Base-by-base conservation (phyloP, 192 early-diverging fungal species). In the Funneliformis mosseae region DNA sequence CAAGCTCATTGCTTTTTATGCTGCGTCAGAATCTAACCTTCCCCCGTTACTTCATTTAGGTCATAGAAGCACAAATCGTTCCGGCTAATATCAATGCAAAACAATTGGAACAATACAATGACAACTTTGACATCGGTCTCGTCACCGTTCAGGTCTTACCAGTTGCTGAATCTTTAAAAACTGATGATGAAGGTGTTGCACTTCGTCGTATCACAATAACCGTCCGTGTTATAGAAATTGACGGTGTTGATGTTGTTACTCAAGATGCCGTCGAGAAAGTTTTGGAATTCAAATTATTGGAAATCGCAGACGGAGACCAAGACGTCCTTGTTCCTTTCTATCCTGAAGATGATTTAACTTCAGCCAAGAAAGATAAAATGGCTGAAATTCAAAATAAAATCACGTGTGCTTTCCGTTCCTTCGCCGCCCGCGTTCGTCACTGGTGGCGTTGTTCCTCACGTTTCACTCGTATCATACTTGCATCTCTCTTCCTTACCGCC, bases 101-200 rank as follows among this genome's bases (percentile, higher is more conserved):
- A 50, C 83, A 86, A 16, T 67, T 81, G 4, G 83, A 83, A 18
- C 66, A 86, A n/a, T 80, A 89, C 23, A 84, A 84, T 67, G 79
- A 87, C 61, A 81, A 77, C 41, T 91, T 91, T 70, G 87, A 89
- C 60, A 50, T 76, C 71, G 88, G 90, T 8, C 82, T 91, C 14
- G 88, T 87, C 25, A 89, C 87, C 10, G 90, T 91, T 27, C 84
- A 91, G 77, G 85, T 91, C 33, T 84, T 81, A 16, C 86, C 88
- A 28, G 67, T 81, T 21, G 81, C 86, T 21, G 82, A 89, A 79
- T 84, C 83, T 74, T 80, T 86, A 27, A 45, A 82, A 16, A 69
- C 81, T 1, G 81, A 84, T 4, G 89, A 88, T 28, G 83, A 84
- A 16, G 72, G 79, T 21, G 23, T 87, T 43, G 48, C 76, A 16